phyloP scores from a whole-genome alignment of 352 stramenopile species.

The Elongisporangium anandrum region DNA sequence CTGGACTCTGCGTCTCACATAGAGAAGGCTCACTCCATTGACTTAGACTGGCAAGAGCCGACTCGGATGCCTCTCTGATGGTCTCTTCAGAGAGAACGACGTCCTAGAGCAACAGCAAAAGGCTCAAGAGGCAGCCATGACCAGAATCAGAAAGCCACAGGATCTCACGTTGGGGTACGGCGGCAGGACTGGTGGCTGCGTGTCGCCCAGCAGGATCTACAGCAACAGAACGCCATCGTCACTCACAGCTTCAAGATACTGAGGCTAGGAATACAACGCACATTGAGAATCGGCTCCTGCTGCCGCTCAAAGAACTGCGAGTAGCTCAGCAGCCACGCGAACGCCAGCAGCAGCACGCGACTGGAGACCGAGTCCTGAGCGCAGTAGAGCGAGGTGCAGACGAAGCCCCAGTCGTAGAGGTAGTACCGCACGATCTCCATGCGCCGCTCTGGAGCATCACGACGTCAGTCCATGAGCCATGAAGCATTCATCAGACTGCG shows the following conservation, averaged over 20 bases:
- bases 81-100: conserved; percentile 15
- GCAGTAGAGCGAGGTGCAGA: conserved; percentile 37
- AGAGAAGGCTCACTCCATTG: conserved; percentile 3
- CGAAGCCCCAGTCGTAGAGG: conserved; percentile 67
- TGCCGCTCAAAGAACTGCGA: conserved; percentile 47
- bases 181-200: conserved; percentile 14
- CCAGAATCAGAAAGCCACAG: neutral
- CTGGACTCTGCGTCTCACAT: neutral
- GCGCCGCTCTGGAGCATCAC: conserved; percentile 14
- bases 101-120: conserved; percentile 11
- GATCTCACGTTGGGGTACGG: conserved; percentile 34
- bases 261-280: conserved; percentile 5
- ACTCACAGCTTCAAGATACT: neutral
- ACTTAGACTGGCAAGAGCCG: neutral
- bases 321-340: conserved; percentile 49
- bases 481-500: neutral
- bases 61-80: neutral
- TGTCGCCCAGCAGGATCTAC: conserved; percentile 6
- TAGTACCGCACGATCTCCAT: conserved; percentile 54
- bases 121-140: neutral
- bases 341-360: conserved; percentile 40
- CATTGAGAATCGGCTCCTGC: conserved; percentile 32
- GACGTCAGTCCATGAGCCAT: neutral
- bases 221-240: too few species aligned
- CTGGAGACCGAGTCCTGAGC: conserved; percentile 10